Evolutionary conservation across 108 stramenopile genomes (phyloP).

Genomic region (Conticribra guillardii): DNA sequence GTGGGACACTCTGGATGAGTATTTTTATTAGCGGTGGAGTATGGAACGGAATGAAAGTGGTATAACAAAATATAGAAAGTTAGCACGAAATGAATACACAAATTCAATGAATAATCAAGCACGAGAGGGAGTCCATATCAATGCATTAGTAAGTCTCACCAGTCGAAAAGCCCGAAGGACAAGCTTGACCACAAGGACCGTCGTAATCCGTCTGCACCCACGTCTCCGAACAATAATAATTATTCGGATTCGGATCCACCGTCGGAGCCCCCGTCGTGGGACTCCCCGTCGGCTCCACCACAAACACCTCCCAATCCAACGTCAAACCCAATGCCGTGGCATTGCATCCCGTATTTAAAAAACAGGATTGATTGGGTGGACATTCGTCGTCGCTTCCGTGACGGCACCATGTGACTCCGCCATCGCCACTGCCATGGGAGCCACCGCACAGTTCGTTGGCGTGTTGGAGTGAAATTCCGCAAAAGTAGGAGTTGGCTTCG

Average conservation of each 20-base stretch:
- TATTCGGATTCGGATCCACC: conserved; percentile 23
- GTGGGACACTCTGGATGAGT: conserved; percentile 24
- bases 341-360: conserved; percentile 23
- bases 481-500: conserved; percentile 31
- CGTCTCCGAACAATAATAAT: conserved; percentile 18
- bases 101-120: too few relatives aligned
- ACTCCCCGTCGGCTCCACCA: conserved; percentile 11
- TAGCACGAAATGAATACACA: too few relatives aligned
- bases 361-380: conserved; percentile 28
- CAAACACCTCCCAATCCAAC: conserved; percentile 19
- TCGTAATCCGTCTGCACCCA: conserved; percentile 26
- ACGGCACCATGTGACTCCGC: conserved; percentile 26
- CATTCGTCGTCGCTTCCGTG: conserved; percentile 29
- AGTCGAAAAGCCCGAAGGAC: conserved; percentile 19
- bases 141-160: too few relatives aligned
- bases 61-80: too few relatives aligned
- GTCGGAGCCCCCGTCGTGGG: conserved; percentile 31
- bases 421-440: too few relatives aligned
- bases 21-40: too few relatives aligned
- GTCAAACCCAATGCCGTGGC: conserved; percentile 36
- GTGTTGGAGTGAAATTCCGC: conserved; percentile 24
- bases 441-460: conserved; percentile 23
- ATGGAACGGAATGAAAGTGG: too few relatives aligned
- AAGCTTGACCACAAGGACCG: conserved; percentile 36
- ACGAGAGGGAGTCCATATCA: too few relatives aligned